Percentiles rank a stretch among this genome's conserved stretches.
Evolutionary conservation across 192 early-diverging fungal genomes (phyloP).

Genomic region (Backusella sp.): DNA sequence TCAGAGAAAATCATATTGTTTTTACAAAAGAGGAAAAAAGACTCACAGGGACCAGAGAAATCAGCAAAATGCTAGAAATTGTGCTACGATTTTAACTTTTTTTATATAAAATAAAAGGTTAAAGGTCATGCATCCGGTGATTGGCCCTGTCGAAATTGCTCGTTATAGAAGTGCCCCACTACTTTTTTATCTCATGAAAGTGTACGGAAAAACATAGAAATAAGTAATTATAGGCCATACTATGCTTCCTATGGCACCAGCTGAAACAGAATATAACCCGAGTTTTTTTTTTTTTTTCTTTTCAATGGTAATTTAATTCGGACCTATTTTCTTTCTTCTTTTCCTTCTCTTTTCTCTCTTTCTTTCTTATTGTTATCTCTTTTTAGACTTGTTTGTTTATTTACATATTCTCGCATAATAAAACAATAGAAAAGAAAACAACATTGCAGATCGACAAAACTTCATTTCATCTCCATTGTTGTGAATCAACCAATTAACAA

Average conservation of each 20-base stretch:
- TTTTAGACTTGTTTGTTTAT: not conserved
- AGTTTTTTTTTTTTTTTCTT: slow-evolving; percentile 2
- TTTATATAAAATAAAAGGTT: not conserved
- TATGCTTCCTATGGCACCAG: not conserved
- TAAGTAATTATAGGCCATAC: not conserved
- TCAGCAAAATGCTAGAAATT: not conserved
- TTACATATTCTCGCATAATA: not conserved
- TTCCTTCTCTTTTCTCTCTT: not conserved
- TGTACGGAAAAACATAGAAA: not conserved
- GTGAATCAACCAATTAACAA: not conserved
- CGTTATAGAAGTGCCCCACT: not conserved
- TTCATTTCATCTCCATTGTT: not conserved
- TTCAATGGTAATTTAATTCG: not conserved
- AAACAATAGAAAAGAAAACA: not conserved
- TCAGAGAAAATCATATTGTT: not conserved
- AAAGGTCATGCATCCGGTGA: slow-evolving; percentile 14
- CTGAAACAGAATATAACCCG: slow-evolving; percentile 5
- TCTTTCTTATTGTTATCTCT: not conserved
- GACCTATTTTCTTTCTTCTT: not conserved
- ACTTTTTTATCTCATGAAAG: not conserved
- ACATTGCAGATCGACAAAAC: not conserved
- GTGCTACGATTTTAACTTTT: not conserved
- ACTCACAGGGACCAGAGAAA: not conserved
- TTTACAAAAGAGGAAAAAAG: not conserved
- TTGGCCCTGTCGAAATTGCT: not conserved